Evolutionary conservation across 768 basidiomycete genomes (phyloP).

Genomic region (Gelatoporia subvermispora): DNA sequence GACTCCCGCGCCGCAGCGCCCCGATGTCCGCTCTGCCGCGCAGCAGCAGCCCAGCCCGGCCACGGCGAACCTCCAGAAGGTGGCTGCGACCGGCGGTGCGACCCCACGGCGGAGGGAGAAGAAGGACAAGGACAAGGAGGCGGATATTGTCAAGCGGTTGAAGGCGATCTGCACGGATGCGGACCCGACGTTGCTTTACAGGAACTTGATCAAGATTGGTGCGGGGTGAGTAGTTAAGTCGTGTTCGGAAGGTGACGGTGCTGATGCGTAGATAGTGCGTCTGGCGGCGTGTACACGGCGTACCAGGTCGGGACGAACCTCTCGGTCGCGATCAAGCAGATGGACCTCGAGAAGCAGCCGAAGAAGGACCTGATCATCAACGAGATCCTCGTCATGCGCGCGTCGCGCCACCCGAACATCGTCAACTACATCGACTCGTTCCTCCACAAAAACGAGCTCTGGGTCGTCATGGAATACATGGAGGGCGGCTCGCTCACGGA

Average conservation of each 20-base stretch:
- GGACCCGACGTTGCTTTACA: constrained; percentile 90
- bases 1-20: constrained; percentile 11
- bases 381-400: constrained; percentile 98
- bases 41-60: constrained; percentile 56
- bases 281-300: constrained; percentile 96
- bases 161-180: constrained; percentile 96
- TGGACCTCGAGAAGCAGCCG: constrained; percentile 99
- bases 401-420: constrained; percentile 95
- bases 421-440: constrained; percentile 99
- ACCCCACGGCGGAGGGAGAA: constrained; percentile 86
- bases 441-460: constrained; percentile 94
- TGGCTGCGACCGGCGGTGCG: constrained; percentile 55
- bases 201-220: constrained; percentile 93
- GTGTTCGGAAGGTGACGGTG: not conserved
- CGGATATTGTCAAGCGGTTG: constrained; percentile 87
- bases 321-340: constrained; percentile 98
- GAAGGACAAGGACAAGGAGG: constrained; percentile 76
- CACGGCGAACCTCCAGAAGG: constrained; percentile 60
- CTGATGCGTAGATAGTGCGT: constrained; percentile 53
- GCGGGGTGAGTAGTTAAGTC: constrained; percentile 68
- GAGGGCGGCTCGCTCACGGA: constrained; percentile 94
- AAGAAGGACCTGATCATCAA: constrained; percentile 99
- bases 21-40: constrained; percentile 10
- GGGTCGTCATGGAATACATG: constrained; percentile 99
- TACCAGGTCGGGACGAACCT: constrained; percentile 95